phyloP scores from a whole-genome alignment of 108 stramenopile genomes.

The Cyclostephanos invisitatus region DNA sequence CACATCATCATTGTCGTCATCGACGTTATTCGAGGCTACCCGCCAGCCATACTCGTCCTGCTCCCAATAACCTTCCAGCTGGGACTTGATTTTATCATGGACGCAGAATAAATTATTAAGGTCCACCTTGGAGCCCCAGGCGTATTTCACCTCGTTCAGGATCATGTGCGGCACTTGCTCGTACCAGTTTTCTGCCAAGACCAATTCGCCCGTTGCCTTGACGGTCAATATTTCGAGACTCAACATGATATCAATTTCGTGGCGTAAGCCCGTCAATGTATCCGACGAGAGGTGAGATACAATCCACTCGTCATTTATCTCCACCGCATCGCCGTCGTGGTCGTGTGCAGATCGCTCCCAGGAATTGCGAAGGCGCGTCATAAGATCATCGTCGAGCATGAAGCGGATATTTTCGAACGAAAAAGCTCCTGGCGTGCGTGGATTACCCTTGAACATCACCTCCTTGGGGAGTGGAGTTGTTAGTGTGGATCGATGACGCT shows the following conservation, averaged over 20 bases:
- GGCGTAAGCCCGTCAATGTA: slow-evolving; percentile 57
- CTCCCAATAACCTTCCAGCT: slow-evolving; percentile 42
- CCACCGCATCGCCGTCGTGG: not conserved
- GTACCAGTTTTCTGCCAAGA: slow-evolving; percentile 61
- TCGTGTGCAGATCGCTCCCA: slow-evolving; percentile 14
- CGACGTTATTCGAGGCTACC: slow-evolving; percentile 33
- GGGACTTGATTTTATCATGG: slow-evolving; percentile 25
- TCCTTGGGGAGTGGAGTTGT: slow-evolving; percentile 37
- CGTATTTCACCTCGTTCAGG: slow-evolving; percentile 63
- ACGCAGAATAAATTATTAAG: slow-evolving; percentile 51
- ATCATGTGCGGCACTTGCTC: slow-evolving; percentile 59
- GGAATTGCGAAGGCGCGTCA: slow-evolving; percentile 20
- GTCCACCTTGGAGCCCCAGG: slow-evolving; percentile 61
- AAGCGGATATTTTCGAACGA: slow-evolving; percentile 71
- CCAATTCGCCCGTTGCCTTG: slow-evolving; percentile 30
- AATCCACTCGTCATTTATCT: slow-evolving; percentile 46
- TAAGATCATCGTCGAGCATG: slow-evolving; percentile 32
- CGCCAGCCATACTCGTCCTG: slow-evolving; percentile 50
- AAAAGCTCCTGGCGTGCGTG: slow-evolving; percentile 54
- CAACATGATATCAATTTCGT: slow-evolving; percentile 65
- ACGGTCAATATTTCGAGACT: slow-evolving; percentile 53
- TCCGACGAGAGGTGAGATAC: slow-evolving; percentile 56
- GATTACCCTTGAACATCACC: slow-evolving; percentile 60
- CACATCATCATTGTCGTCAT: slow-evolving; percentile 38
- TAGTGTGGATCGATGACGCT: slow-evolving; percentile 57